These are phyloP conservation scores for Fraxinus angustifolia DNA, from an alignment of 305 asterid genomes.

Conservation along the genomic window DNA sequence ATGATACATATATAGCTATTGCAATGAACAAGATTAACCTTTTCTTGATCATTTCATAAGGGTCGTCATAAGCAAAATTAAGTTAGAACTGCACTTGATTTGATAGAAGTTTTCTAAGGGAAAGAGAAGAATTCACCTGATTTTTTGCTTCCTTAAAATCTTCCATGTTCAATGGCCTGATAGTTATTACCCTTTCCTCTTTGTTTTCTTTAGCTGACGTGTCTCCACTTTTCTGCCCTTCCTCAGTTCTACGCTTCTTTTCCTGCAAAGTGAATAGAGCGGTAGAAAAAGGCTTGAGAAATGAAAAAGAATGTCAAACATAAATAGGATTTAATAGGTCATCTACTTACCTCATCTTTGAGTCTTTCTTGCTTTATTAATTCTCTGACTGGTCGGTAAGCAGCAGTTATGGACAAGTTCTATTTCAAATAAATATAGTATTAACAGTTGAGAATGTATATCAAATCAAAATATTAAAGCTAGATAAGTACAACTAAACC, in stretches of 20 bases:
- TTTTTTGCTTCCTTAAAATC: constrained; percentile 72
- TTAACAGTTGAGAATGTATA: constrained; percentile 6
- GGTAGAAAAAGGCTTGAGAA: neutral
- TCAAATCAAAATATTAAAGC: constrained; percentile 6
- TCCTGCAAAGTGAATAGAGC: constrained; percentile 33
- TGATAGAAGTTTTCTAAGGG: neutral
- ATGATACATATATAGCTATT: neutral
- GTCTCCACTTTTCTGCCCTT: constrained; percentile 25
- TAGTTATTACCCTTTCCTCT: constrained; percentile 51
- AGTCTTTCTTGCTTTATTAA: constrained; percentile 55
- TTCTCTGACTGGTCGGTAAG: constrained; percentile 74
- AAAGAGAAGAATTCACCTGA: constrained; percentile 40
- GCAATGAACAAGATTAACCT: neutral
- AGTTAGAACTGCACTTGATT: neutral
- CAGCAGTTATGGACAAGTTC: constrained; percentile 77
- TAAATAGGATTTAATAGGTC: neutral
- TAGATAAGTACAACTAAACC: constrained; percentile 36
- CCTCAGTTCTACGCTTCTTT: constrained; percentile 42
- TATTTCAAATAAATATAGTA: constrained; percentile 25
- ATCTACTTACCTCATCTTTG: constrained; percentile 40
- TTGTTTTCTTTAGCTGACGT: constrained; percentile 22
- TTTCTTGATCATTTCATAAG: neutral
- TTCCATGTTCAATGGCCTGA: constrained; percentile 67
- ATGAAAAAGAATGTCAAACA: neutral
- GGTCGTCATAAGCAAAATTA: neutral